These are phyloP conservation scores for Solanum pinnatisectum DNA, from an alignment of 257 asterid species.

Conservation along the genomic window DNA sequence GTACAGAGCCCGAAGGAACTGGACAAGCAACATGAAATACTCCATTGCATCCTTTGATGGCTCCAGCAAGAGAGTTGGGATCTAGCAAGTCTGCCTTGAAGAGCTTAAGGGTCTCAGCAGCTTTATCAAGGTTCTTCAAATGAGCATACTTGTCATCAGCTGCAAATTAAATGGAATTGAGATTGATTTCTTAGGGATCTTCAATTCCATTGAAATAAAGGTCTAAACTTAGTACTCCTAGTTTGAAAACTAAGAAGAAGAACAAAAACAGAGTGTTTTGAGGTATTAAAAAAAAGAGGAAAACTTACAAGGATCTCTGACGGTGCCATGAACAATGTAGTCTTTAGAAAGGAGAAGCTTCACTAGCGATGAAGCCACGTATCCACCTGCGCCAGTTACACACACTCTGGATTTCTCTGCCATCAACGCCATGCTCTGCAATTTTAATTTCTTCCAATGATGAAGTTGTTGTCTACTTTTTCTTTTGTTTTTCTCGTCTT, in stretches of 20 bases:
- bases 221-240: neutral
- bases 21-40: constrained; percentile 85
- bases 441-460: neutral
- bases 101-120: constrained; percentile 44
- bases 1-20: constrained; percentile 49
- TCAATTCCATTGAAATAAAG: neutral
- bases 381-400: constrained; percentile 85
- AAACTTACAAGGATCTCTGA: constrained; percentile 54
- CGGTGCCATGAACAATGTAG: constrained; percentile 55
- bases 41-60: constrained; percentile 60
- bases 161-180: constrained; percentile 6
- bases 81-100: constrained; percentile 69
- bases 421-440: neutral
- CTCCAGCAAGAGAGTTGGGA: constrained; percentile 46
- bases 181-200: neutral
- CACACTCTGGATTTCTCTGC: constrained; percentile 32
- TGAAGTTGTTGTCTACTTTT: neutral
- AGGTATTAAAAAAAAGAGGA: neutral
- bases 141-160: constrained; percentile 49
- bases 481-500: neutral
- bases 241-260: neutral
- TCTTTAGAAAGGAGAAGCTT: constrained; percentile 62
- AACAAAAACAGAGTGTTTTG: neutral
- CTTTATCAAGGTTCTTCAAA: constrained; percentile 42
- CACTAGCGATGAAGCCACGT: constrained; percentile 60